Conservation (phyloP, 2,329 filamentous ascomycete genomes). For the Talaromyces islandicus region DNA sequence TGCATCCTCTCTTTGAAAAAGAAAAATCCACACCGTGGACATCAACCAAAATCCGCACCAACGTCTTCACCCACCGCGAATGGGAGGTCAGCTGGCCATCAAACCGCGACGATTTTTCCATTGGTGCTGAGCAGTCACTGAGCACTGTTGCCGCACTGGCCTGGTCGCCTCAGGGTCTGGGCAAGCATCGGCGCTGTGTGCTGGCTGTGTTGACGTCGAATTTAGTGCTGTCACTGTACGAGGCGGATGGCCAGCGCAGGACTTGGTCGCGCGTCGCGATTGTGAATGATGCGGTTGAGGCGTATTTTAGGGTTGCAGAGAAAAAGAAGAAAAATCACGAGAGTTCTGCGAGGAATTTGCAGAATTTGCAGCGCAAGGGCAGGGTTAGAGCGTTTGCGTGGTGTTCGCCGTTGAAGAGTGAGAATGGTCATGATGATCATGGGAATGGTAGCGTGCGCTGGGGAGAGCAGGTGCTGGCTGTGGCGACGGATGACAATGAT, state of each 20-base stretch:
- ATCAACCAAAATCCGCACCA: constrained; percentile 40
- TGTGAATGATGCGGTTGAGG: constrained; percentile 45
- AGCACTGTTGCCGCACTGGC: constrained; percentile 44
- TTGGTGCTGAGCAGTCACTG: constrained; percentile 54
- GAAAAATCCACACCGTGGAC: constrained; percentile 28
- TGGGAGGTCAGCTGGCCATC: constrained; percentile 43
- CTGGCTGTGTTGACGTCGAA: constrained; percentile 54
- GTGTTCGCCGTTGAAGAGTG: constrained; percentile 25
- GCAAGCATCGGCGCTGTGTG: constrained; percentile 47
- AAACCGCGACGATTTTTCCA: constrained; percentile 44
- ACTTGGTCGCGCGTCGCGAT: constrained; percentile 50
- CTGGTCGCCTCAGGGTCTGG: constrained; percentile 55
- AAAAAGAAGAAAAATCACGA: background rate
- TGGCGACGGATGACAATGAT: constrained; percentile 36
- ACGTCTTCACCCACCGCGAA: constrained; percentile 48
- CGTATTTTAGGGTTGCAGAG: constrained; percentile 28
- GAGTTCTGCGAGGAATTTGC: constrained; percentile 16
- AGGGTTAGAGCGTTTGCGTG: constrained; percentile 39
- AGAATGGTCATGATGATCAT: background rate
- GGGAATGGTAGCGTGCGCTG: constrained; percentile 17
- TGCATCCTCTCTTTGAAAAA: constrained; percentile 10
- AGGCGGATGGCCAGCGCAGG: constrained; percentile 38
- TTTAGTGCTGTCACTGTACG: constrained; percentile 52
- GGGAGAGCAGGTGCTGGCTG: constrained; percentile 30
- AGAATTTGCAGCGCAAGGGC: constrained; percentile 20